Evolutionary conservation across 73 alveolate species (phyloP).

Genomic region (Symbiodinium natans): DNA sequence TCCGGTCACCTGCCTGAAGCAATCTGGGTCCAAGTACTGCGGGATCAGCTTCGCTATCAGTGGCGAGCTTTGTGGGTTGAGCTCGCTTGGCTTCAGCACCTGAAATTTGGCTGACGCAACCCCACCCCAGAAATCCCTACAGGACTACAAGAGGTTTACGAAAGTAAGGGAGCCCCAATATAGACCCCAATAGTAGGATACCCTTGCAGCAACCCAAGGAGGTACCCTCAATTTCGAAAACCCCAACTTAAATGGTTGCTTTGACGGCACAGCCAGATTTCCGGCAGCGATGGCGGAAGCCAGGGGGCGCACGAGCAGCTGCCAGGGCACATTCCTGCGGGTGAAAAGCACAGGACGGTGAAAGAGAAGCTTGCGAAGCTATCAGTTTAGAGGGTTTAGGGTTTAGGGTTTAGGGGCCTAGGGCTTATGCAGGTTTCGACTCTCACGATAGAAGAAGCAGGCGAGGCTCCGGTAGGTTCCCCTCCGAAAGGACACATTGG

Average conservation of each 20-base stretch:
- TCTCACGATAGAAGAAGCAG: no score
- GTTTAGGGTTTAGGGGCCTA: no score
- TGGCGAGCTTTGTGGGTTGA: slow-evolving; percentile 36
- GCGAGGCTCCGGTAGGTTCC: no score
- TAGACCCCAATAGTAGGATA: no score
- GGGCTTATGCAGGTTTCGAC: no score
- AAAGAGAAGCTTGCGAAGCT: no score
- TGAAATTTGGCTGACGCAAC: neutral
- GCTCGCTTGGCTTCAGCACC: slow-evolving; percentile 89
- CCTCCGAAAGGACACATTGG: no score
- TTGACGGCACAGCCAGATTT: slow-evolving; percentile 26
- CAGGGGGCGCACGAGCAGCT: slow-evolving; percentile 76
- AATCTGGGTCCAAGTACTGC: slow-evolving; percentile 61
- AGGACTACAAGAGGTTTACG: neutral
- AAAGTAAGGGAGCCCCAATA: no score
- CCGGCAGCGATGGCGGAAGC: slow-evolving; percentile 85
- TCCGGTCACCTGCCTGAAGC: slow-evolving; percentile 35
- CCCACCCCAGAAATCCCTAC: neutral
- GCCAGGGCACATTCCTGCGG: slow-evolving; percentile 89
- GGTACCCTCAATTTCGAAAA: neutral
- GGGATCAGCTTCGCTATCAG: slow-evolving; percentile 39
- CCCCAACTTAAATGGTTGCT: neutral
- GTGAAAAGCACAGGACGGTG: no score
- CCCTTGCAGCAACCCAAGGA: neutral
- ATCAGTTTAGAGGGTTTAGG: no score